A percentile compares a stretch with the other conserved stretches of the same genome.
phyloP scores from a whole-genome alignment of 495 filamentous ascomycete species.

The Penicillium soppii region DNA sequence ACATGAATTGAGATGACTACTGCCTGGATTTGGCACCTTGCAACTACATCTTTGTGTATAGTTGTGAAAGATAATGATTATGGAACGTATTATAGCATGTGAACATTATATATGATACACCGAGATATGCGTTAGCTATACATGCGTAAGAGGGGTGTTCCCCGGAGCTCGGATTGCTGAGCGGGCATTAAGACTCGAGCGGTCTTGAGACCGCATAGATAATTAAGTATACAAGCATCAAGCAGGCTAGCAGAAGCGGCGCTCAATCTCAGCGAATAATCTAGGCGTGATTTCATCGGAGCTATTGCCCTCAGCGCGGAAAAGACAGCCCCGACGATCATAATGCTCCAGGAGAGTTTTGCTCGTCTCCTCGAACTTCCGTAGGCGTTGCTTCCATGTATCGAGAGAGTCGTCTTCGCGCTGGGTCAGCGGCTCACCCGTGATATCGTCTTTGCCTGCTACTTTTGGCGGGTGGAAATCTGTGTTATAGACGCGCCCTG shows the following conservation, averaged over 20 bases:
- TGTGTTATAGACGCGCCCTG: conserved; percentile 90
- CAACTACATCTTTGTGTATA: too few relatives aligned
- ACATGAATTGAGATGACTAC: conserved; percentile 14
- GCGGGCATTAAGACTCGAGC: conserved; percentile 14
- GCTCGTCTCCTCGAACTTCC: conserved; percentile 84
- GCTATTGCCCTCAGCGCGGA: conserved; percentile 81
- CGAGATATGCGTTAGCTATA: conserved; percentile 14
- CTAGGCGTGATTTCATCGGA: conserved; percentile 93
- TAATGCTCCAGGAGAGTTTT: conserved; percentile 86
- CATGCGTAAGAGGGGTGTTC: not conserved
- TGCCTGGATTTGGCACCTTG: too few relatives aligned
- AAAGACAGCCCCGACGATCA: conserved; percentile 78
- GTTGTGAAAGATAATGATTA: not conserved
- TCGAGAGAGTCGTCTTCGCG: conserved; percentile 83
- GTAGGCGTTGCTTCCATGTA: conserved; percentile 75
- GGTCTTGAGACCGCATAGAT: not conserved
- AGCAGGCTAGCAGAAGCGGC: conserved; percentile 58
- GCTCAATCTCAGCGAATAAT: conserved; percentile 76
- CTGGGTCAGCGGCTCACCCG: conserved; percentile 81
- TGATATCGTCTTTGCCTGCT: conserved; percentile 82
- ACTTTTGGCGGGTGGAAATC: conserved; percentile 85
- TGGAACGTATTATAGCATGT: not conserved
- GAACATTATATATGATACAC: conserved; percentile 17
- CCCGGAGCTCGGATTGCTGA: conserved; percentile 1
- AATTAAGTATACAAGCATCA: conserved; percentile 19